Base-by-base conservation (phyloP, 306 rosid genomes). In the Vicia sativa region DNA sequence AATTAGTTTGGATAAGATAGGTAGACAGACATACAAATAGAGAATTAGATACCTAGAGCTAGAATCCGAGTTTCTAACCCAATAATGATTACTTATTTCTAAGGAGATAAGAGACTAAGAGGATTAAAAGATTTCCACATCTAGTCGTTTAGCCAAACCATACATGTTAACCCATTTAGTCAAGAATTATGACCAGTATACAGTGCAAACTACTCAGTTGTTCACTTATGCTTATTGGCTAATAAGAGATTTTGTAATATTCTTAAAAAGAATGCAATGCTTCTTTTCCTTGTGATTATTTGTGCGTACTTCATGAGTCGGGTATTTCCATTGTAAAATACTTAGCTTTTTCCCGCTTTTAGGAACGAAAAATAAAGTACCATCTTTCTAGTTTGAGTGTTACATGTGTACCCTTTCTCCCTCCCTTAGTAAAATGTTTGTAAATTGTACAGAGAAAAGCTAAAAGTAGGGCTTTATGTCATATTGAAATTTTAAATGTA, bases 1-100 rank as follows among this genome's bases (percentile, higher is more conserved):
- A 61, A 43, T 31, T 35, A 62, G 4, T 38, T 48, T 67, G 48
- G 54, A 67, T 46, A 53, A 61, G 70, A 48, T 59, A 8, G 37
- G 15, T 67, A 53, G 45, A 29, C 6, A 48, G 1, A 10, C 42
- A 58, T 35, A 45, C 67, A 62, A 52, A 62, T 37, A 53, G 56
- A 45, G 48, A 50, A 45, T 29, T 58, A 16, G 21, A 70, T 52
- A 38, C 8, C 38, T n/a, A n/a, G n/a, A n/a, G n/a, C n/a, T n/a
- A n/a, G n/a, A n/a, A n/a, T n/a, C n/a, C n/a, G n/a, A n/a, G n/a
- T n/a, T n/a, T n/a, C n/a, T n/a, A n/a, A n/a, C n/a, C n/a, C n/a
- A n/a, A n/a, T n/a, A n/a, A n/a, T n/a, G n/a, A n/a, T n/a, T n/a
- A n/a, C n/a, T n/a, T n/a, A n/a, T n/a, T n/a, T n/a, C n/a, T n/a